A percentile compares a stretch with the other conserved stretches of the same genome.
Conservation (phyloP, 2,329 filamentous ascomycete genomes). For the Pyrenophora graminea region DNA sequence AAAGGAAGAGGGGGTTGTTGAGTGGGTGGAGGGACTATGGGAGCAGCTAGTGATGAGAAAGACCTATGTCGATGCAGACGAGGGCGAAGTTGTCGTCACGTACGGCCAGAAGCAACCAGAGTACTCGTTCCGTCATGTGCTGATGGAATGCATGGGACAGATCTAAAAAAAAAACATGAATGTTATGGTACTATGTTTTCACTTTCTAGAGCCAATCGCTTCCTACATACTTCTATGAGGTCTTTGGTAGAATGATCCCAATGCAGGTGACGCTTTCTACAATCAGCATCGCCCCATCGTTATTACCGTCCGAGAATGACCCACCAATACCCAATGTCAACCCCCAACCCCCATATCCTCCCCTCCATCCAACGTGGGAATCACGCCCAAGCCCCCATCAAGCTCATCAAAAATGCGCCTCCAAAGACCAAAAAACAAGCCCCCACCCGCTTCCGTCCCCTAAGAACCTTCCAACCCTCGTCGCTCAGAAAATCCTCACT, state of each 20-base stretch:
- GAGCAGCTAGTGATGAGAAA: constrained; percentile 7
- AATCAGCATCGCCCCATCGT: too few species aligned
- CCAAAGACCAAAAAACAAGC: constrained; percentile 67
- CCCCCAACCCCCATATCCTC: too few species aligned
- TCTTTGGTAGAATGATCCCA: too few species aligned
- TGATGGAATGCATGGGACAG: too few species aligned
- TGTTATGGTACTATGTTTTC: too few species aligned
- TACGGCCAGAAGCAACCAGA: background rate
- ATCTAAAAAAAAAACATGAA: too few species aligned
- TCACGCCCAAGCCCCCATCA: constrained; percentile 73
- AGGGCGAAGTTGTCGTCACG: background rate
- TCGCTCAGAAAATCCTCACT: constrained; percentile 82
- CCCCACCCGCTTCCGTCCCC: constrained; percentile 63
- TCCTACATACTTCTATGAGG: too few species aligned
- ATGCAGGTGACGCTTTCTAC: too few species aligned
- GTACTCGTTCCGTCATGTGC: background rate
- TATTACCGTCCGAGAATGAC: too few species aligned
- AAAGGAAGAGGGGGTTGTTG: background rate
- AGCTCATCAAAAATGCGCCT: constrained; percentile 70
- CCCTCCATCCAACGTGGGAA: background rate
- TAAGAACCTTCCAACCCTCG: constrained; percentile 70
- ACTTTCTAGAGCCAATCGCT: too few species aligned
- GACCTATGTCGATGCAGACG: background rate
- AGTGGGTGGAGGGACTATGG: background rate
- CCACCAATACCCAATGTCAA: too few species aligned